A percentile compares a stretch with the other conserved stretches of the same genome.
phyloP scores from a whole-genome alignment of 441 rosid genomes.

The Pelargonium exstipulatum region DNA sequence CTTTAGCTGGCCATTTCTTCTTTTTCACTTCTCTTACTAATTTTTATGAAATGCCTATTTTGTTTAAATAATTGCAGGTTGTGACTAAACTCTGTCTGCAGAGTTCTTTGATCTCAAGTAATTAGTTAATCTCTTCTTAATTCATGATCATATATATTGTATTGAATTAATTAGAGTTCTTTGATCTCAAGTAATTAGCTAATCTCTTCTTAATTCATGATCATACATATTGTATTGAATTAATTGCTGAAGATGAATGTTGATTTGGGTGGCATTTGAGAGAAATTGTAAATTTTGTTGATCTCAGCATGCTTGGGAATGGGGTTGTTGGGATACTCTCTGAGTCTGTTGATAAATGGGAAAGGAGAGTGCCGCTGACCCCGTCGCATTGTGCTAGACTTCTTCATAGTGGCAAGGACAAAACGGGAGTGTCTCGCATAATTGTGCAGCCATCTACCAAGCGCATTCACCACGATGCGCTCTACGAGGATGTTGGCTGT shows the following conservation, averaged over 20 bases:
- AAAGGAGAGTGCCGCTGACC: conserved; percentile 78
- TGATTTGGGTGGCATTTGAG: conserved; percentile 1
- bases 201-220: too few species aligned
- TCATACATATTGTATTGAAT: too few species aligned
- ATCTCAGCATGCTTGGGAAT: conserved; percentile 57
- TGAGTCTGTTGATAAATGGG: conserved; percentile 82
- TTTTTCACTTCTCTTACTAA: too few species aligned
- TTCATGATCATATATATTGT: too few species aligned
- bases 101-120: too few species aligned
- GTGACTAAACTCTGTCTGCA: too few species aligned
- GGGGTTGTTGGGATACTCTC: conserved; percentile 82
- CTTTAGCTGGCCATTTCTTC: too few species aligned
- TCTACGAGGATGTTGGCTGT: conserved; percentile 59
- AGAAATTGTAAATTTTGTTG: neutral
- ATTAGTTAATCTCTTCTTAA: too few species aligned
- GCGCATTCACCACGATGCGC: conserved; percentile 57
- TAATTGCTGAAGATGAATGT: neutral
- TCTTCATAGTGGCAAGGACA: conserved; percentile 57
- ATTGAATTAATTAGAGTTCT: neutral
- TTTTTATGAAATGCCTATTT: too few species aligned
- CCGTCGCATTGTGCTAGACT: conserved; percentile 89
- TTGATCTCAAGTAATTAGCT: too few species aligned
- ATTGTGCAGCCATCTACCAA: conserved; percentile 64
- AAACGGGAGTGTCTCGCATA: conserved; percentile 52
- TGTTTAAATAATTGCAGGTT: too few species aligned